Conservation (phyloP, 495 filamentous ascomycete genomes). For the Lepidopterella palustris region DNA sequence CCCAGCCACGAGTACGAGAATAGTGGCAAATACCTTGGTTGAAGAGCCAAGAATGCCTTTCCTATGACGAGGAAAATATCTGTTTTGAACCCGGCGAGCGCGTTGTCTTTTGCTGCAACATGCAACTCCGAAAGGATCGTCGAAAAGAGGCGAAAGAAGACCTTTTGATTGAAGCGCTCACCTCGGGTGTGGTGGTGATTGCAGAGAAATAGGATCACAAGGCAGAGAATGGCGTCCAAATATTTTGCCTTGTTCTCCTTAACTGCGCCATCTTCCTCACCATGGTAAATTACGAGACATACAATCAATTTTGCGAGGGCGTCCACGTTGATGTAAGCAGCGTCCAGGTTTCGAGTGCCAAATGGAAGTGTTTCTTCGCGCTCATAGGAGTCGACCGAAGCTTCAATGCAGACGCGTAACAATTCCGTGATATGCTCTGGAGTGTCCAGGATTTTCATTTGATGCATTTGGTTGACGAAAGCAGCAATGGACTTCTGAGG, state of each 20-base stretch:
- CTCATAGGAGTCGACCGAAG: constrained; percentile 69
- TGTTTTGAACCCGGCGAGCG: constrained; percentile 50
- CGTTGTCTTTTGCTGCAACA: constrained; percentile 31
- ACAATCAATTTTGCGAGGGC: constrained; percentile 80
- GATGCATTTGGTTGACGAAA: constrained; percentile 81
- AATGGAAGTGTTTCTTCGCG: constrained; percentile 47
- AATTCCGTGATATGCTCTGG: constrained; percentile 72
- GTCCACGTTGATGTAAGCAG: constrained; percentile 71
- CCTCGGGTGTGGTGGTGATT: constrained; percentile 76
- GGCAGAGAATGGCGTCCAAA: constrained; percentile 65
- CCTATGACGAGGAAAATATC: constrained; percentile 68
- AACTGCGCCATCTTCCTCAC: constrained; percentile 51
- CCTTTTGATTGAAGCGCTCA: constrained; percentile 76
- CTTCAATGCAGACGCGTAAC: constrained; percentile 73
- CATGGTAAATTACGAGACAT: constrained; percentile 61
- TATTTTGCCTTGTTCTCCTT: constrained; percentile 56
- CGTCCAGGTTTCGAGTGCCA: constrained; percentile 53
- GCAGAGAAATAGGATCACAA: constrained; percentile 74
- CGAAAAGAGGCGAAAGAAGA: constrained; percentile 89
- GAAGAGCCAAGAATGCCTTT: constrained; percentile 64
- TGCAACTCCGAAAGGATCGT: constrained; percentile 69
- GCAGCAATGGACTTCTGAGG: constrained; percentile 63
- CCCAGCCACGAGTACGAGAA: constrained; percentile 82
- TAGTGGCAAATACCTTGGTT: constrained; percentile 67
- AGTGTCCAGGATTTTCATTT: constrained; percentile 59